Conservation (phyloP, 495 filamentous ascomycete species). For the Chaetomium tenue region DNA sequence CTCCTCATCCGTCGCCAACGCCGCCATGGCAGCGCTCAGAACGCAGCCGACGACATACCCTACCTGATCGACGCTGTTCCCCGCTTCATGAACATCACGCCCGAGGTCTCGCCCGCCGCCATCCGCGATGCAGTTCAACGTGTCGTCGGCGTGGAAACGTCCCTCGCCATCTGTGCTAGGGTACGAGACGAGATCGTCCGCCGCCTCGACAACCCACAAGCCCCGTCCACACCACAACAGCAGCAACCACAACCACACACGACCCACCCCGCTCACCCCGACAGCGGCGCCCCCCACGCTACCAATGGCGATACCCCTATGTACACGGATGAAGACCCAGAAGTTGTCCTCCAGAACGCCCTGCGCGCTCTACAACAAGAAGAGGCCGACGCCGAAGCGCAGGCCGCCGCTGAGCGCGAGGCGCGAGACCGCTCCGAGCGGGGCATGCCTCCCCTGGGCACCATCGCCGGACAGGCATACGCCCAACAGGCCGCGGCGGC, state of each 20-base stretch:
- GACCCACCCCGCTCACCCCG: conserved; percentile 2
- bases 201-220: conserved; percentile 39
- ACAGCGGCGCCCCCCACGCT: conserved; percentile 3
- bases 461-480: conserved; percentile 34
- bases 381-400: conserved; percentile 50
- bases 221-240: conserved; percentile 28
- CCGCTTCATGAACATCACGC: conserved; percentile 48
- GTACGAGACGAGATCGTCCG: conserved; percentile 52
- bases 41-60: conserved; percentile 48
- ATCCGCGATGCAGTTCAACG: conserved; percentile 49
- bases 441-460: conserved; percentile 40
- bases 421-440: conserved; percentile 47
- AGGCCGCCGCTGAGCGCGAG: conserved; percentile 45
- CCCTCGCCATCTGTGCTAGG: conserved; percentile 47
- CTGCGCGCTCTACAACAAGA: conserved; percentile 49
- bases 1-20: conserved; percentile 50
- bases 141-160: conserved; percentile 48
- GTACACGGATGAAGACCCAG: conserved; percentile 47
- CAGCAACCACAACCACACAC: conserved; percentile 20
- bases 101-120: conserved; percentile 47
- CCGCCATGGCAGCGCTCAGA: conserved; percentile 42
- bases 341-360: conserved; percentile 51
- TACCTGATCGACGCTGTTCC: conserved; percentile 51
- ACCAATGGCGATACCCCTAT: conserved; percentile 23
- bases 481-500: conserved; percentile 36